These are phyloP conservation scores for Beauveria scarabaeidicola DNA, from an alignment of 2,329 filamentous ascomycete species.

Conservation along the genomic window DNA sequence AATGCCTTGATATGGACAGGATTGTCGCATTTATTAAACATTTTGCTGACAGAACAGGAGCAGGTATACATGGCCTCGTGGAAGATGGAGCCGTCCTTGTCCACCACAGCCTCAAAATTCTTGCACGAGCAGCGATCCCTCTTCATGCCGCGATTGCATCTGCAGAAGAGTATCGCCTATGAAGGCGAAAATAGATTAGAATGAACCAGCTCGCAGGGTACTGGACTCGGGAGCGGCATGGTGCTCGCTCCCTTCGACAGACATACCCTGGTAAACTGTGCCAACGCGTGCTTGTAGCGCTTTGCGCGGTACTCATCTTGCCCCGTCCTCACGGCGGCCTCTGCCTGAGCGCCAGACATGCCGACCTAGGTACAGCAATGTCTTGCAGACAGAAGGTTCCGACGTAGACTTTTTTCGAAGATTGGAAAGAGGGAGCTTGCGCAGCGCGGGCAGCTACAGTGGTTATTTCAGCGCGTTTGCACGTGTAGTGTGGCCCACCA, in stretches of 20 bases:
- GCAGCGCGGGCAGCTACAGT: not conserved
- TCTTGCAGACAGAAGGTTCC: not conserved
- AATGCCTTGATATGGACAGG: constrained; percentile 30
- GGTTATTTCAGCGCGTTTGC: constrained; percentile 1
- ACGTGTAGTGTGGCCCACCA: constrained; percentile 7
- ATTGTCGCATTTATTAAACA: constrained; percentile 32
- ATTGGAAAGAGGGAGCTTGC: not conserved
- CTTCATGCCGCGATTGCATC: constrained; percentile 25
- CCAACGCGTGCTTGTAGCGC: constrained; percentile 27
- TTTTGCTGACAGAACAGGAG: constrained; percentile 26
- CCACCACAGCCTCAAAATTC: constrained; percentile 27
- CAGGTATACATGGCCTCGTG: constrained; percentile 34
- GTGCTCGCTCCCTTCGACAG: not conserved
- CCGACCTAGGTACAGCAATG: not conserved
- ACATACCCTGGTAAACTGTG: constrained; percentile 28
- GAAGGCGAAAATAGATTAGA: not conserved
- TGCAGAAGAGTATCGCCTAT: constrained; percentile 29
- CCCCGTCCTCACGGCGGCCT: constrained; percentile 25
- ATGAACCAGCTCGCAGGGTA: not conserved
- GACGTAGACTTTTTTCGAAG: not conserved
- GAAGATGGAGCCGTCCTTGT: constrained; percentile 29
- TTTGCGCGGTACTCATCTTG: constrained; percentile 25
- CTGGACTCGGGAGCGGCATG: not conserved
- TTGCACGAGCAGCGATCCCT: constrained; percentile 32
- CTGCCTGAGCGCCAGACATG: constrained; percentile 10